Percentiles rank a stretch among this genome's conserved stretches.
Conservation (phyloP, 2,329 filamentous ascomycete genomes). For the Harringtonia lauricola region DNA sequence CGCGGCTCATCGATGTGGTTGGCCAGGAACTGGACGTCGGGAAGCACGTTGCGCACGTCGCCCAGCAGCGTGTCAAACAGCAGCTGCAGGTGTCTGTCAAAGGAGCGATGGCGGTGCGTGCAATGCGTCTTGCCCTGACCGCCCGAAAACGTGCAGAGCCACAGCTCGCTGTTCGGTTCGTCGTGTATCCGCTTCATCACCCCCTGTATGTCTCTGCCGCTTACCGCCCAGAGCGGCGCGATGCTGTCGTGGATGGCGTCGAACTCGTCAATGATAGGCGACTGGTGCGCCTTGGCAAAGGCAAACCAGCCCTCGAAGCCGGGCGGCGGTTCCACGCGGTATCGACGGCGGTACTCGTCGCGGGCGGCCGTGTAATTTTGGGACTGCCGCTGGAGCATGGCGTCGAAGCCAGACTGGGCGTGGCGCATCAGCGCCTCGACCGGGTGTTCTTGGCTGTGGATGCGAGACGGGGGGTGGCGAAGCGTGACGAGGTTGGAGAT, state of each 20-base stretch:
- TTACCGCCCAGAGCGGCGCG: neutral
- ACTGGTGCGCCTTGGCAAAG: slow-evolving; percentile 4
- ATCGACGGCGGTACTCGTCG: slow-evolving; percentile 31
- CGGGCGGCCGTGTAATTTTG: slow-evolving; percentile 20
- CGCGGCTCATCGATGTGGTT: slow-evolving; percentile 38
- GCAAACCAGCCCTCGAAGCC: slow-evolving; percentile 34
- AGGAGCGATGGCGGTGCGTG: slow-evolving; percentile 11
- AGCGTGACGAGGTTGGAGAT: neutral
- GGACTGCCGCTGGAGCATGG: slow-evolving; percentile 2
- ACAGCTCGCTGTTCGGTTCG: neutral
- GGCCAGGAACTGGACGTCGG: slow-evolving; percentile 30
- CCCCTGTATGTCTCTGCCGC: slow-evolving; percentile 2
- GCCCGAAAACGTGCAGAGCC: slow-evolving; percentile 1
- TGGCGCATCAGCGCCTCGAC: neutral
- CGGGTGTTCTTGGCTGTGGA: too few species aligned
- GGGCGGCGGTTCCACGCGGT: slow-evolving; percentile 28
- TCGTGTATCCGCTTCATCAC: neutral
- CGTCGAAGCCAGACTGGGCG: neutral
- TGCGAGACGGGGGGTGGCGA: too few species aligned
- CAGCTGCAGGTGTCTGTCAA: slow-evolving; percentile 13
- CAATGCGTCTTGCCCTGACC: neutral
- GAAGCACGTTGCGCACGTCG: slow-evolving; percentile 13
- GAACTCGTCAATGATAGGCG: slow-evolving; percentile 10
- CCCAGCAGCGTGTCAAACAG: neutral
- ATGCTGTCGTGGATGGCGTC: slow-evolving; percentile 3